Evolutionary conservation across 164 flowering plant genomes (phyloP), one percentile per base, ranked within the genome.

Genomic region (Kingdonia uniflora): DNA sequence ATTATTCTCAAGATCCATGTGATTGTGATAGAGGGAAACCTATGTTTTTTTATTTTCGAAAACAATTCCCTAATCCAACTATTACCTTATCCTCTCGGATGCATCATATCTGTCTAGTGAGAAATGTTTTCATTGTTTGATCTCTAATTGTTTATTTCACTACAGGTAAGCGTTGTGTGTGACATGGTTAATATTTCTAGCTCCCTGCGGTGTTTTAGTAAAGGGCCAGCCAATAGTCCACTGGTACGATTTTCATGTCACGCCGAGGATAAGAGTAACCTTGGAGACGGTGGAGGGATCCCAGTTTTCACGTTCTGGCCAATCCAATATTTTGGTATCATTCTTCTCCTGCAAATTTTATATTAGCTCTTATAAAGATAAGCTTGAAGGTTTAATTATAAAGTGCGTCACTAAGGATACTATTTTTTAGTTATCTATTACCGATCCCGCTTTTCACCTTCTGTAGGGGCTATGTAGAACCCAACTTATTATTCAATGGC

Each of bases 231-330:
- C 49, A 55, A 55, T 57, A 76, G 80, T 66, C 66, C 86, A 20
- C 52, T 82, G 40, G 49, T 75, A 51, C 80, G 79, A 54, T 89
- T 82, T 72, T 74, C 82, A 54, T 54, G 43, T 49, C 38, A 26
- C 51, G 60, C 76, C 11, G 80, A 70, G 44, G 68, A 74, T 54
- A 43, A 39, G 17, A 67, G 65, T 68, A 92, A 86, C 55, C 12
- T 52, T 56, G 95, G 94, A 42, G 97, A 84, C 60, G 74, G 87
- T 60, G 87, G 82, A 26, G 92, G 86, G 6, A 60, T 76, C 19
- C 78, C 90, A 23, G 86, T 80, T 52, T 86, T 71, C 63, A 47
- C 59, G 50, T 80, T 72, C 59, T 74, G 53, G 77, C 55, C 86
- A 26, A 61, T 84, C 55, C 55, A 80, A 53, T 64, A 54, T 35